These are phyloP conservation scores for Clarireedia sp. DNA, from an alignment of 2,329 filamentous ascomycete genomes.

Conservation along the genomic window DNA sequence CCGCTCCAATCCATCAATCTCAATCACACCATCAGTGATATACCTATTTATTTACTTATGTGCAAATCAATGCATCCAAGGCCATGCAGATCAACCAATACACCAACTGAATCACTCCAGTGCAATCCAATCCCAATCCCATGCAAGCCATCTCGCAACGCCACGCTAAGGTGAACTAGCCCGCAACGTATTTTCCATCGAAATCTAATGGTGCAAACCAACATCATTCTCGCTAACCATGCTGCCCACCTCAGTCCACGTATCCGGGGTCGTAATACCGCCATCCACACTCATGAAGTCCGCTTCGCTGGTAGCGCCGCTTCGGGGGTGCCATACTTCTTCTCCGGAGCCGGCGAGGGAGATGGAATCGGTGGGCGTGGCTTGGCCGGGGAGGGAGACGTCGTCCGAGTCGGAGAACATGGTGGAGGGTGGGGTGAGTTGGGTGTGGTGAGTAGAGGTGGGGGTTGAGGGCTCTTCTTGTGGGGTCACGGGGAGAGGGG, in stretches of 20 bases:
- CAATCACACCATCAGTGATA: too few species aligned
- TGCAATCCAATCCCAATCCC: too few species aligned
- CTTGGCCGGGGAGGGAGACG: slow-evolving; percentile 32
- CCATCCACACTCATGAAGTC: slow-evolving; percentile 54
- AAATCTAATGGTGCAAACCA: slow-evolving; percentile 22
- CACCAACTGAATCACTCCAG: not conserved
- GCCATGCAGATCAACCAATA: not conserved
- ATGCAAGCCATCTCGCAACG: not conserved
- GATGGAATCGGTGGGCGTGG: slow-evolving; percentile 51
- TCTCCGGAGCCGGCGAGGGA: slow-evolving; percentile 46
- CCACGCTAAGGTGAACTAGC: not conserved
- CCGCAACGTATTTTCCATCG: not conserved
- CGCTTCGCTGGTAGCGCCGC: slow-evolving; percentile 36
- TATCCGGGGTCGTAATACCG: slow-evolving; percentile 51
- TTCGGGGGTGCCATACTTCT: slow-evolving; percentile 32
- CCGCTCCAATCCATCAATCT: too few species aligned
- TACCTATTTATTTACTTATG: too few species aligned
- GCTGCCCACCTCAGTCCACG: slow-evolving; percentile 59
- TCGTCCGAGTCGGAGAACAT: slow-evolving; percentile 21
- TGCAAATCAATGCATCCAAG: not conserved
- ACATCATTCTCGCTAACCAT: slow-evolving; percentile 41
- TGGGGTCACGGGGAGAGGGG: slow-evolving; percentile 45
- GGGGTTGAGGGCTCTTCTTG: slow-evolving; percentile 25
- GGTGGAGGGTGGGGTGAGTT: slow-evolving; percentile 17
- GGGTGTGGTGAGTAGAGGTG: slow-evolving; percentile 12